These are phyloP conservation scores for Austroboletus olivaceoglutinosus DNA, from an alignment of 1,284 basidiomycete genomes.

Conservation along the genomic window DNA sequence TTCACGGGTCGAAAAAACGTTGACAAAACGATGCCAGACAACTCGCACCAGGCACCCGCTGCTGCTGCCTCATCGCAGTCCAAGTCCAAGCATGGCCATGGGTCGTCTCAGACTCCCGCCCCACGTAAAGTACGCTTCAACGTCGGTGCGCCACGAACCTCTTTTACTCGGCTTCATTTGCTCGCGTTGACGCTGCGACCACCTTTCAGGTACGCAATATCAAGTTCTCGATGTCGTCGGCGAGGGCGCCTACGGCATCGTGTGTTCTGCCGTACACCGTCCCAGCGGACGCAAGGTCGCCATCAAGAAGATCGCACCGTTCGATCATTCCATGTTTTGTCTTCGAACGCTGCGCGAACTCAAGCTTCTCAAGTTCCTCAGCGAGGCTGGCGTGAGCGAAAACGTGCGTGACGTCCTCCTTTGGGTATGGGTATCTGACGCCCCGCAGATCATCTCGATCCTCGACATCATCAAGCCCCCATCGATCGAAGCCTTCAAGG, in stretches of 20 bases:
- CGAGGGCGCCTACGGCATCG: constrained; percentile 85
- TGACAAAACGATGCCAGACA: constrained; percentile 25
- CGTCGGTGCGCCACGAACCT: constrained; percentile 64
- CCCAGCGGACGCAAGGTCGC: constrained; percentile 81
- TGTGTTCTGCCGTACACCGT: constrained; percentile 82
- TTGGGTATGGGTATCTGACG: not conserved
- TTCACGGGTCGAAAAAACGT: too few species aligned
- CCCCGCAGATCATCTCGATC: constrained; percentile 84
- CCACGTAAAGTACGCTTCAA: constrained; percentile 91
- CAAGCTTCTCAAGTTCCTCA: constrained; percentile 88
- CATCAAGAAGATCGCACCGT: constrained; percentile 91
- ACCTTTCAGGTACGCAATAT: constrained; percentile 67
- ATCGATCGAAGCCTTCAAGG: constrained; percentile 88
- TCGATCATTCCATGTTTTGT: constrained; percentile 92
- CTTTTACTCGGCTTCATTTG: not conserved
- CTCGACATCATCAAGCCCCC: constrained; percentile 92
- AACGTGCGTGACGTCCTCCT: constrained; percentile 58
- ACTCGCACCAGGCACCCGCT: constrained; percentile 11
- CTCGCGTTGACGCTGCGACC: not conserved
- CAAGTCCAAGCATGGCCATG: constrained; percentile 61
- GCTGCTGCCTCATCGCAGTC: constrained; percentile 23
- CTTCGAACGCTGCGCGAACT: constrained; percentile 83
- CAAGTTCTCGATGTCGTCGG: constrained; percentile 90
- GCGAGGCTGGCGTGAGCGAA: constrained; percentile 88
- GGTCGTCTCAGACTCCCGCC: constrained; percentile 62